Evolutionary conservation across 2,329 filamentous ascomycete genomes (phyloP).

Genomic region (Neocatenulostroma microsporum): DNA sequence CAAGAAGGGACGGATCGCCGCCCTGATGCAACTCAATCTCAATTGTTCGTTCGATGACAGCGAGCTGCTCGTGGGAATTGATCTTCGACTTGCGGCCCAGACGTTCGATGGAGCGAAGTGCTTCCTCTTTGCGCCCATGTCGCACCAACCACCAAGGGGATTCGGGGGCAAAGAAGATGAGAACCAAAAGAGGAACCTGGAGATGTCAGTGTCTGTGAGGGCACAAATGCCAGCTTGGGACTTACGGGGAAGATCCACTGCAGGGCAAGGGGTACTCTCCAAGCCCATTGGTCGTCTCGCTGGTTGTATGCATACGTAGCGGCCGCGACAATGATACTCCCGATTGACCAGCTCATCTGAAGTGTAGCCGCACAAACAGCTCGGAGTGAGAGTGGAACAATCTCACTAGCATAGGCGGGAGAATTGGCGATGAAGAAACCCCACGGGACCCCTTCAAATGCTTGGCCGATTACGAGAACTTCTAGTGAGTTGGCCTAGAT

Average conservation of each 20-base stretch:
- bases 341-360: slow-evolving; percentile 57
- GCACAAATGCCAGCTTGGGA: too few relatives aligned
- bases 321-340: slow-evolving; percentile 49
- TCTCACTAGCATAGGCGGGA: slow-evolving; percentile 52
- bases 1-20: slow-evolving; percentile 38
- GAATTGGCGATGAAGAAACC: slow-evolving; percentile 57
- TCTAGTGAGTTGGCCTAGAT: slow-evolving; percentile 34
- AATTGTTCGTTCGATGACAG: slow-evolving; percentile 37
- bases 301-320: slow-evolving; percentile 42
- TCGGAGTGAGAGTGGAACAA: slow-evolving; percentile 49
- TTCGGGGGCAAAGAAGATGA: slow-evolving; percentile 24
- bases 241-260: slow-evolving; percentile 39
- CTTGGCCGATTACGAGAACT: slow-evolving; percentile 44
- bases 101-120: slow-evolving; percentile 22
- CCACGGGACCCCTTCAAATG: slow-evolving; percentile 54
- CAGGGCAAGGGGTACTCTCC: slow-evolving; percentile 34
- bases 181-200: slow-evolving; percentile 16
- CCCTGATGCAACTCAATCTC: slow-evolving; percentile 46
- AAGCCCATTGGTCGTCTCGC: slow-evolving; percentile 31
- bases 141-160: slow-evolving; percentile 22
- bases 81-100: slow-evolving; percentile 14
- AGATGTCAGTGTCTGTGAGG: too few relatives aligned
- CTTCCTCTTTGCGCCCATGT: slow-evolving; percentile 21
- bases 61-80: slow-evolving; percentile 19
- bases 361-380: slow-evolving; percentile 51